A percentile compares a stretch with the other conserved stretches of the same genome.
Conservation (phyloP, 106 monocot species). For the Iris macrosiphon region DNA sequence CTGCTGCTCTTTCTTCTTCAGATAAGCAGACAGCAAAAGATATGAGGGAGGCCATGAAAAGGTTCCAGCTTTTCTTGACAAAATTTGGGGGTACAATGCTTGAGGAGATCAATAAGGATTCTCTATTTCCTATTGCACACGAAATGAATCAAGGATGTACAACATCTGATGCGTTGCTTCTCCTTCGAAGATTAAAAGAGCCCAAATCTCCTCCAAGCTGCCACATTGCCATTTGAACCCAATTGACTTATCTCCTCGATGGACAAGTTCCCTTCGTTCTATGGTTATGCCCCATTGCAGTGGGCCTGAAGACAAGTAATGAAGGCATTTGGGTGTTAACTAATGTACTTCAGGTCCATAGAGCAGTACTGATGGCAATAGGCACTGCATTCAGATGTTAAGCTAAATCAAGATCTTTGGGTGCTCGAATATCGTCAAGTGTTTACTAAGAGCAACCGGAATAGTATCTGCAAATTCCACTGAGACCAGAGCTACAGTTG, state of each 20-base stretch:
- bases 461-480: too few species aligned
- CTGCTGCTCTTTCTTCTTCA: slow-evolving; percentile 56
- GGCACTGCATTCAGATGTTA: too few species aligned
- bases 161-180: slow-evolving; percentile 51
- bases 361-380: too few species aligned
- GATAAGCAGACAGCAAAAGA: slow-evolving; percentile 37
- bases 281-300: slow-evolving; percentile 1
- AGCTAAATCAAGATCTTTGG: too few species aligned
- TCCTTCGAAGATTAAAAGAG: slow-evolving; percentile 45
- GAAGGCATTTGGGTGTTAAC: too few species aligned
- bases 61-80: slow-evolving; percentile 71
- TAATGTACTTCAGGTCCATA: too few species aligned
- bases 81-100: slow-evolving; percentile 81
- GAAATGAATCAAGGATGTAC: slow-evolving; percentile 61
- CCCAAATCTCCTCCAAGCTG: slow-evolving; percentile 8
- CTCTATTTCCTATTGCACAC: slow-evolving; percentile 36
- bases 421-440: too few species aligned
- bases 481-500: too few species aligned
- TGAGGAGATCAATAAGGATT: slow-evolving; percentile 45
- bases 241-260: slow-evolving; percentile 27
- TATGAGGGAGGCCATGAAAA: slow-evolving; percentile 68
- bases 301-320: too few species aligned
- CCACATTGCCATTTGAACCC: slow-evolving; percentile 7
- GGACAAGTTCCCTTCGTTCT: background rate
- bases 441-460: too few species aligned